Evolutionary conservation across 169 alveolate species (phyloP).

Genomic region (Plasmodium gaboni): DNA sequence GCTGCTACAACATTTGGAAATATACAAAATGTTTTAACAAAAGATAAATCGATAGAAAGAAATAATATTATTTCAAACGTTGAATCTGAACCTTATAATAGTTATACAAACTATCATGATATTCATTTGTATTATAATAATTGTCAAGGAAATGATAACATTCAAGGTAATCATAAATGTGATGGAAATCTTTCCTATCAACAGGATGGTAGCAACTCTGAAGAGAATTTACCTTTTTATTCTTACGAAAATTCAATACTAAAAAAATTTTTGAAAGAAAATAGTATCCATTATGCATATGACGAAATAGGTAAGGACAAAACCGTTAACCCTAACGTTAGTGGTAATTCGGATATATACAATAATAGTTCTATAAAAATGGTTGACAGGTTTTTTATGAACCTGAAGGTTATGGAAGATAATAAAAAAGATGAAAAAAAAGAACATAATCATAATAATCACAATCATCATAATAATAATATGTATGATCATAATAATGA

Average conservation of each 20-base stretch:
- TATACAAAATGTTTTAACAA: background rate
- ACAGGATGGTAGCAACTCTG: too few species aligned
- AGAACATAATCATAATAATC: background rate
- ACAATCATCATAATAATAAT: background rate
- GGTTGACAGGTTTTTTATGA: conserved; percentile 45
- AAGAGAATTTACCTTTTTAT: too few species aligned
- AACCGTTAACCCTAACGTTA: background rate
- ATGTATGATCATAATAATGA: background rate
- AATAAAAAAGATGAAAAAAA: background rate
- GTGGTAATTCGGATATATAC: background rate
- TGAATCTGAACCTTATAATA: too few species aligned
- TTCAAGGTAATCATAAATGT: too few species aligned
- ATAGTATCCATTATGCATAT: conserved; percentile 55
- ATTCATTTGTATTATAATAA: background rate
- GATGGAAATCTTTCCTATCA: too few species aligned
- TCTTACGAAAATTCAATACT: conserved; percentile 23
- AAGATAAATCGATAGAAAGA: background rate
- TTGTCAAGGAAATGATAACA: too few species aligned
- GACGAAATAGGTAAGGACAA: conserved; percentile 49
- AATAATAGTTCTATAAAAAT: conserved; percentile 15
- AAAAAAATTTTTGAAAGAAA: conserved; percentile 47
- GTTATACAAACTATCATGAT: background rate
- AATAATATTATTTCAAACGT: background rate
- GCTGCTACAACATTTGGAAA: too few species aligned
- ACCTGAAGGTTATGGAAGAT: background rate